These are phyloP conservation scores for Paecilomyces sp. DNA, from an alignment of 2,329 filamentous ascomycete species.

Conservation along the genomic window DNA sequence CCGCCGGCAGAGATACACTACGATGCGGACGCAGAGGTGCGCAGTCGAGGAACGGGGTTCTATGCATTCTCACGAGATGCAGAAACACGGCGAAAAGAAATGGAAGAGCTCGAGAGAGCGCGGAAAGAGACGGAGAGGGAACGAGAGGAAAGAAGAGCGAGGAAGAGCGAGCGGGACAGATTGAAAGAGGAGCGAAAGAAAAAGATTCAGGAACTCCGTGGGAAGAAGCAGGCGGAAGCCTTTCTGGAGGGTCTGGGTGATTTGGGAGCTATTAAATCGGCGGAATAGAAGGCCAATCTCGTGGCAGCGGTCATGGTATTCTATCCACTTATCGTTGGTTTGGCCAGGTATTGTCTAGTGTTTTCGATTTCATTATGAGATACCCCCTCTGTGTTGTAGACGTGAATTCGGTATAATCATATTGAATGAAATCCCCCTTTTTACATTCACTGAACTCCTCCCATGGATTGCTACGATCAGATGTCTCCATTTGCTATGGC, in stretches of 20 bases:
- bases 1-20: constrained; percentile 79
- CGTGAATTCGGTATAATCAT: not conserved
- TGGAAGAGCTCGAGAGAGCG: constrained; percentile 64
- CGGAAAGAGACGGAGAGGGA: constrained; percentile 61
- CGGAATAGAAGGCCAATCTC: not conserved
- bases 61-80: constrained; percentile 80
- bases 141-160: constrained; percentile 49
- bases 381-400: not conserved
- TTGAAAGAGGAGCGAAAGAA: constrained; percentile 55
- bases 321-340: not conserved
- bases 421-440: not conserved
- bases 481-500: too few species aligned
- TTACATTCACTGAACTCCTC: too few species aligned
- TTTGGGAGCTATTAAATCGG: constrained; percentile 19
- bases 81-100: constrained; percentile 60
- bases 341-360: not conserved
- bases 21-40: constrained; percentile 73
- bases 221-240: constrained; percentile 62
- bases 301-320: not conserved
- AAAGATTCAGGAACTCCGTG: constrained; percentile 45
- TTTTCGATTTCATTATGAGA: not conserved
- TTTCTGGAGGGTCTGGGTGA: constrained; percentile 57
- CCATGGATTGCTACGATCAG: too few species aligned
- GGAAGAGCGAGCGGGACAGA: constrained; percentile 51
- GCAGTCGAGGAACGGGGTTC: constrained; percentile 84